phyloP scores from a whole-genome alignment of 805 yeast genomes.

The Saturnispora gosingensis region DNA sequence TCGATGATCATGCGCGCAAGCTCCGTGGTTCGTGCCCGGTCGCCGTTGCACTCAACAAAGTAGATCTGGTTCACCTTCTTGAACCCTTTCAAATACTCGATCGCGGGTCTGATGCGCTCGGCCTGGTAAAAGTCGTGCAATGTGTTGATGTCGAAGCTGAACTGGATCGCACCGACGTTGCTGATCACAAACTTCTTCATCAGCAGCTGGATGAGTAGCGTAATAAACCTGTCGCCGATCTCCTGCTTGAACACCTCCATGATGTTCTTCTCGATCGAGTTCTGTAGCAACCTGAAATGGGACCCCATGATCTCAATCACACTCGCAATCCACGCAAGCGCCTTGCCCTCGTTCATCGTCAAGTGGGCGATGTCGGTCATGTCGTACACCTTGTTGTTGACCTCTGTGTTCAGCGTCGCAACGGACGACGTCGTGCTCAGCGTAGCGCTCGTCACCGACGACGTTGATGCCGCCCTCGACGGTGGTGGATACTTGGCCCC shows the following conservation, averaged over 20 bases:
- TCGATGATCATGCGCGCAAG: constrained; percentile 79
- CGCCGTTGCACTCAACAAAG: constrained; percentile 52
- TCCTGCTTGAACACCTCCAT: constrained; percentile 93
- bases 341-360: constrained; percentile 22
- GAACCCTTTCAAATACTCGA: constrained; percentile 69
- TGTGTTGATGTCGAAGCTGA: constrained; percentile 73
- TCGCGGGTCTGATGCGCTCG: constrained; percentile 55
- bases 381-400: constrained; percentile 8
- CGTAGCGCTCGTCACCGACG: not conserved
- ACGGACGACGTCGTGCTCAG: not conserved
- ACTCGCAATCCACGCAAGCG: constrained; percentile 55
- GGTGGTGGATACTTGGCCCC: constrained; percentile 10
- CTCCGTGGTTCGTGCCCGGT: constrained; percentile 27
- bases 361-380: constrained; percentile 11
- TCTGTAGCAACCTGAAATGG: constrained; percentile 65
- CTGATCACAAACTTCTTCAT: constrained; percentile 62
- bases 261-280: constrained; percentile 78
- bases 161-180: constrained; percentile 69
- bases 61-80: constrained; percentile 81
- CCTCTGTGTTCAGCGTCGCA: not conserved
- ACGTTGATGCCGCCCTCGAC: constrained; percentile 7
- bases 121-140: constrained; percentile 64
- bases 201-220: constrained; percentile 63
- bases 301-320: constrained; percentile 54
- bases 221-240: constrained; percentile 79